A percentile compares a stretch with the other conserved stretches of the same genome.
These are phyloP conservation scores for Coix lacrymajobi DNA, from an alignment of 176 grass and related monocot genomes.

Conservation along the genomic window DNA sequence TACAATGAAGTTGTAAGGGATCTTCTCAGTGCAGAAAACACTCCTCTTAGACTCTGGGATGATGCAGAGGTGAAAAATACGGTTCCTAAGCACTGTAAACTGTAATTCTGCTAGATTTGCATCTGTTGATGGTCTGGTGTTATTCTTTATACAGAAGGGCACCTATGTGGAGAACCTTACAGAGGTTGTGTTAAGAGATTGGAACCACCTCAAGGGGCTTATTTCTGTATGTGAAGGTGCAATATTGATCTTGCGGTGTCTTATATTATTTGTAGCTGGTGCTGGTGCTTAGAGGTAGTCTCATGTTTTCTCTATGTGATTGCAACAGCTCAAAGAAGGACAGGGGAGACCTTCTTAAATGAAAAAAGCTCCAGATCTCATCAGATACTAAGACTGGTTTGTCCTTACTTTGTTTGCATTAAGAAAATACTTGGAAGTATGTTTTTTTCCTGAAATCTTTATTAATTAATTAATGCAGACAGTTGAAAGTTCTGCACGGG, in stretches of 20 bases:
- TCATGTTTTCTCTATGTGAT: slow-evolving; percentile 26
- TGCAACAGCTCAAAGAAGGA: slow-evolving; percentile 75
- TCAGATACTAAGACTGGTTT: slow-evolving; percentile 89
- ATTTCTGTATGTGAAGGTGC: slow-evolving; percentile 92
- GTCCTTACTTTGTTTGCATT: slow-evolving; percentile 40
- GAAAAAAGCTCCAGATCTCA: slow-evolving; percentile 96
- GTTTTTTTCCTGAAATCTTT: not conserved
- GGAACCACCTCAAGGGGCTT: slow-evolving; percentile 81
- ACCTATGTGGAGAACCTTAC: slow-evolving; percentile 78
- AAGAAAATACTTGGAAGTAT: not conserved
- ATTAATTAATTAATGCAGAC: slow-evolving; percentile 46
- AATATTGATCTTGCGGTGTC: not conserved
- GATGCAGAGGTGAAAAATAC: slow-evolving; percentile 60
- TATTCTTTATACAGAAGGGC: slow-evolving; percentile 63
- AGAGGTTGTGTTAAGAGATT: slow-evolving; percentile 74
- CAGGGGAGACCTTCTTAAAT: slow-evolving; percentile 77
- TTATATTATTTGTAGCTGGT: slow-evolving; percentile 11
- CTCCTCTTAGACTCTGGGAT: slow-evolving; percentile 75
- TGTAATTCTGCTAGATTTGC: not conserved
- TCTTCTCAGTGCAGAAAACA: slow-evolving; percentile 68
- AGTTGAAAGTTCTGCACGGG: slow-evolving; percentile 77
- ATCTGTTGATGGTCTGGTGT: slow-evolving; percentile 9
- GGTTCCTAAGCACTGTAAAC: not conserved
- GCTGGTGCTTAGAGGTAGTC: slow-evolving; percentile 1
- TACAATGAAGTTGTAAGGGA: slow-evolving; percentile 94